Percentiles rank a stretch among this genome's conserved stretches.
phyloP scores from a whole-genome alignment of 352 stramenopile genomes.

The Globisporangium cederbergense region DNA sequence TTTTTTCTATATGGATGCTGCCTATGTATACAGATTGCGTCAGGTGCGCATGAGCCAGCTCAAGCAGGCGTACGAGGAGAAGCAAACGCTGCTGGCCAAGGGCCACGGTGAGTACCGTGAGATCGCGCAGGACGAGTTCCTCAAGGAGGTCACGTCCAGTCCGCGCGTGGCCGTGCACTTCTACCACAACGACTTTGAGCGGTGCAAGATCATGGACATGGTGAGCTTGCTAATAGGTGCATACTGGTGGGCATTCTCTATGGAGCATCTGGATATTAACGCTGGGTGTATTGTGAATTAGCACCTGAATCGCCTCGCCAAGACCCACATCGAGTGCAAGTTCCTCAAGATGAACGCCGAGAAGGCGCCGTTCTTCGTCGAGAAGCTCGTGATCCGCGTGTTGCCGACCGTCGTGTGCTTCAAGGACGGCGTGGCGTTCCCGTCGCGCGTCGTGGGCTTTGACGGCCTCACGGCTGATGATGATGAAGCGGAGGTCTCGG shows the following conservation, averaged over 20 bases:
- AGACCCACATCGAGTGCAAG: slow-evolving; percentile 88
- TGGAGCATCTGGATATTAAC: background rate
- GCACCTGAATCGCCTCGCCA: slow-evolving; percentile 59
- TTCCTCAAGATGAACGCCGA: slow-evolving; percentile 94
- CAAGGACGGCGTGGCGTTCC: slow-evolving; percentile 89
- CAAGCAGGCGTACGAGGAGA: slow-evolving; percentile 61
- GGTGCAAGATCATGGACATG: slow-evolving; percentile 97
- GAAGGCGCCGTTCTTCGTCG: slow-evolving; percentile 94
- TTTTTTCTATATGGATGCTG: slow-evolving; percentile 4
- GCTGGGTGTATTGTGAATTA: slow-evolving; percentile 6
- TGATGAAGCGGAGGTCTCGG: slow-evolving; percentile 32
- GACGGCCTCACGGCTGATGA: slow-evolving; percentile 90
- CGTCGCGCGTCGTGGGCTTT: slow-evolving; percentile 89
- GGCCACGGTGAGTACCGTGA: slow-evolving; percentile 85
- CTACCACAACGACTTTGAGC: slow-evolving; percentile 97
- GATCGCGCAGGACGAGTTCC: slow-evolving; percentile 95
- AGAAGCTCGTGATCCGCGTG: slow-evolving; percentile 91
- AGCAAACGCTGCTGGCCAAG: slow-evolving; percentile 53
- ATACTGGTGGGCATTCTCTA: background rate
- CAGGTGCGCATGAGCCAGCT: slow-evolving; percentile 70
- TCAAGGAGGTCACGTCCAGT: slow-evolving; percentile 90
- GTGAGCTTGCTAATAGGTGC: slow-evolving; percentile 5
- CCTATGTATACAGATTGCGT: slow-evolving; percentile 51
- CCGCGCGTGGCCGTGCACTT: slow-evolving; percentile 91
- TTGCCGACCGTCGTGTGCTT: slow-evolving; percentile 94